These are phyloP conservation scores for Gentiana straminea DNA, from an alignment of 257 asterid genomes.

Conservation along the genomic window DNA sequence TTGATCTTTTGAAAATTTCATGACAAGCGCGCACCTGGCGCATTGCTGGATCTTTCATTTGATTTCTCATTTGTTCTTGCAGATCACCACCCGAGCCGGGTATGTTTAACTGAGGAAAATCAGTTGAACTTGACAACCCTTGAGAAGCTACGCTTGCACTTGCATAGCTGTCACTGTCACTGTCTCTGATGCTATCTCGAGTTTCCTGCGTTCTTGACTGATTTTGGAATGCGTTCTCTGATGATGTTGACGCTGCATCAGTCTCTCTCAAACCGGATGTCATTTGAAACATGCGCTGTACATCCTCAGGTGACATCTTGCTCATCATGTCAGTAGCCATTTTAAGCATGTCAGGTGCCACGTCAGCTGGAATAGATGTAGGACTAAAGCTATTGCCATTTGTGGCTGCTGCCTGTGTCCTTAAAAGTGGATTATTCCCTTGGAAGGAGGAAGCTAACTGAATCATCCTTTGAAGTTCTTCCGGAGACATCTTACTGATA, in stretches of 20 bases:
- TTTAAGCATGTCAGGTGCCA: conserved; percentile 79
- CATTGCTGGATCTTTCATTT: conserved; percentile 97
- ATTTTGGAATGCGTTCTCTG: conserved; percentile 11
- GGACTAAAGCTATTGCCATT: conserved; percentile 22
- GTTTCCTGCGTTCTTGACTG: conserved; percentile 22
- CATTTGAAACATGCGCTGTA: conserved; percentile 57
- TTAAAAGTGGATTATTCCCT: conserved; percentile 39
- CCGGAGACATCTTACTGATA: conserved; percentile 79
- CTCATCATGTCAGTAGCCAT: conserved; percentile 83
- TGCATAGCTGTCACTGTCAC: conserved; percentile 34
- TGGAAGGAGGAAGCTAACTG: conserved; percentile 70
- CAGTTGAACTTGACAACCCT: conserved; percentile 20
- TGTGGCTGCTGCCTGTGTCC: conserved; percentile 20
- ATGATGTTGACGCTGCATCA: conserved; percentile 31
- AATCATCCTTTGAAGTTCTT: conserved; percentile 77
- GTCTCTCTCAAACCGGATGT: conserved; percentile 66
- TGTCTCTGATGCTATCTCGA: conserved; percentile 16
- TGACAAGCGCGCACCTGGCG: conserved; percentile 45
- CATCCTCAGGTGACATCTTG: conserved; percentile 85
- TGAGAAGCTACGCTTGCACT: conserved; percentile 15
- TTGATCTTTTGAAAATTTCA: too few species aligned
- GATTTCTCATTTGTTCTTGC: conserved; percentile 92
- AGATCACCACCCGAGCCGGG: conserved; percentile 49
- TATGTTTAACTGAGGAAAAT: conserved; percentile 34
- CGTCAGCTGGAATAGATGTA: conserved; percentile 42